Evolutionary conservation across 768 basidiomycete species (phyloP), one percentile per base, ranked within the genome.

Genomic region (Suillus tomentosus): DNA sequence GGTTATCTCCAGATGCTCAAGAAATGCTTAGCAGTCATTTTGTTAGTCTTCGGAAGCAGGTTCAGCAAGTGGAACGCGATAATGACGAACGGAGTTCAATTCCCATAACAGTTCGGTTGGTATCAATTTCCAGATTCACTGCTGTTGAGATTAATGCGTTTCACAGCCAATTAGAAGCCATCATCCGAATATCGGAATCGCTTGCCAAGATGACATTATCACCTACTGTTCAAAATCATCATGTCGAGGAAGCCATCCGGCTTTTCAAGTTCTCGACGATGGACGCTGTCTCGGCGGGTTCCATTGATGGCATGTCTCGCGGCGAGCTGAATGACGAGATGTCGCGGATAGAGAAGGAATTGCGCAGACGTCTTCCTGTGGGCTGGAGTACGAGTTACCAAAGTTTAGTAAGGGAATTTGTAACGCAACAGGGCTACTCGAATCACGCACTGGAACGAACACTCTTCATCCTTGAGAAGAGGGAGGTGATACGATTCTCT

Each of bases 191-290:
- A 73, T 99, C 97, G 2, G 97, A 99, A 75, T 91, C 96, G 3
- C 81, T 98, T 22, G 96, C 96, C 14, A 99, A 99, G 73, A 85
- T 98, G 78, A 95, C 95, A 3, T 82, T 99, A 17, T 90, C 91
- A 0, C 83, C 94, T 0, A 84, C 88, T 3, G 97, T 99, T 3
- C 88, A 90, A 70, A 90, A 90, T 56, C 90, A 96, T 73, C 96
- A 99, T 69, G 96, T 99, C 27, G 96, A 98, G 76, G 97, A 99
- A 76, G 93, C 97, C 7, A 98, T 99, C 69, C 91, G 97, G 11
- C 78, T 99, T 48, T 99, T 99, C 88, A 99, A 96, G 73, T 96
- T 89, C 79, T 98, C 96, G 10, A 99, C 97, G 3, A 99, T 99
- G 96, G 95, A 99, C 74, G 97, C 97, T 31, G 96, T 99, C 34